These are phyloP conservation scores for Leishmania gerbilli DNA, from an alignment of 208 protist species.

Conservation along the genomic window DNA sequence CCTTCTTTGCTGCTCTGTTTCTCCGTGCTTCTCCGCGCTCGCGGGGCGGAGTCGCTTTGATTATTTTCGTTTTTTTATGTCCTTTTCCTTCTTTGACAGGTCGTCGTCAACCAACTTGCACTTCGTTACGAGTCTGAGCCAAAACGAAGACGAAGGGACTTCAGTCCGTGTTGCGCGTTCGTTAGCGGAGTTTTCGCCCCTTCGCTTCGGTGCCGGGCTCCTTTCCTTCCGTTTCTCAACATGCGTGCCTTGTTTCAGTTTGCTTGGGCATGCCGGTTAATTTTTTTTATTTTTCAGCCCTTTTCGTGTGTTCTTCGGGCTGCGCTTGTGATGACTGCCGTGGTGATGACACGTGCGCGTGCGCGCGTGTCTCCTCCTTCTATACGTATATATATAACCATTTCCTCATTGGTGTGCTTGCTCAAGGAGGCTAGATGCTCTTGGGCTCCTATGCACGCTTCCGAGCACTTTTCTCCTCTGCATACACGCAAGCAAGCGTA, in stretches of 20 bases:
- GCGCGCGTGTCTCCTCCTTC: background rate
- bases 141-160: too few species aligned
- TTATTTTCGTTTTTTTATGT: background rate
- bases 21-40: background rate
- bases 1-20: background rate
- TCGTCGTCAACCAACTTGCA: too few species aligned
- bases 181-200: background rate
- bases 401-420: background rate
- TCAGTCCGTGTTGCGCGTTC: too few species aligned
- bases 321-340: background rate
- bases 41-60: too few species aligned
- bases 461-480: background rate
- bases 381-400: background rate
- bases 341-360: background rate
- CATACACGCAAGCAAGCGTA: background rate
- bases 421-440: background rate
- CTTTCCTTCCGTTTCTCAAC: background rate
- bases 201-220: background rate
- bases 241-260: background rate
- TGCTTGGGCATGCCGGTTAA: background rate
- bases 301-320: background rate
- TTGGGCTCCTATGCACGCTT: background rate
- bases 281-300: slow-evolving; percentile 6
- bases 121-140: too few species aligned
- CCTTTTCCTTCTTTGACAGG: background rate